Conservation (phyloP, 768 basidiomycete species). For the Paxillus involutus region DNA sequence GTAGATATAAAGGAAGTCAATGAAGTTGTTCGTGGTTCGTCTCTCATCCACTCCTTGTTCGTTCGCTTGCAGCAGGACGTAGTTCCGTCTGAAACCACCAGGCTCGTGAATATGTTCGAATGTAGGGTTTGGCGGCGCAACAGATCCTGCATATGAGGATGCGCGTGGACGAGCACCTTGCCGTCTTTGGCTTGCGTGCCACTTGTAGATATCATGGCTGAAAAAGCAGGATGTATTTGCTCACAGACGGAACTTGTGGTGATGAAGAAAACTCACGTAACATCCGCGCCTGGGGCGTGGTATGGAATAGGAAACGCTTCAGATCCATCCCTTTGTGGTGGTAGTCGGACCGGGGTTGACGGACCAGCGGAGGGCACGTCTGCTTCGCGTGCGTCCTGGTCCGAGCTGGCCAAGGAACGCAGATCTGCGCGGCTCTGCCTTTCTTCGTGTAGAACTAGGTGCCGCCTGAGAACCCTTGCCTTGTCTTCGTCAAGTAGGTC, state of each 20-base stretch:
- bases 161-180: slow-evolving; percentile 61
- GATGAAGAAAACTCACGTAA: slow-evolving; percentile 68
- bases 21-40: slow-evolving; percentile 77
- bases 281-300: slow-evolving; percentile 83
- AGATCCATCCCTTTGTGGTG: slow-evolving; percentile 44
- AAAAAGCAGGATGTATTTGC: slow-evolving; percentile 5
- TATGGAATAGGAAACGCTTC: slow-evolving; percentile 89
- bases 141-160: slow-evolving; percentile 65
- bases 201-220: slow-evolving; percentile 94
- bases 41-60: slow-evolving; percentile 63
- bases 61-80: slow-evolving; percentile 69
- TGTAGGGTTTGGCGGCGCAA: slow-evolving; percentile 60
- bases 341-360: slow-evolving; percentile 26
- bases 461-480: slow-evolving; percentile 73
- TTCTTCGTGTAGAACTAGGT: slow-evolving; percentile 77
- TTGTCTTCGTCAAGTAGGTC: slow-evolving; percentile 81
- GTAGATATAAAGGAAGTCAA: slow-evolving; percentile 92
- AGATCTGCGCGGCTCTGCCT: slow-evolving; percentile 28
- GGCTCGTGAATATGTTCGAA: slow-evolving; percentile 95
- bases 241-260: slow-evolving; percentile 13
- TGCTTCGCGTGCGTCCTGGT: slow-evolving; percentile 16
- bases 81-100: slow-evolving; percentile 91
- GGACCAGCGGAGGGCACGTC: slow-evolving; percentile 23
- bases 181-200: slow-evolving; percentile 75
- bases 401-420: slow-evolving; percentile 22